Evolutionary conservation across 2,329 filamentous ascomycete species (phyloP).

Genomic region (Rugonectria rugulosa): DNA sequence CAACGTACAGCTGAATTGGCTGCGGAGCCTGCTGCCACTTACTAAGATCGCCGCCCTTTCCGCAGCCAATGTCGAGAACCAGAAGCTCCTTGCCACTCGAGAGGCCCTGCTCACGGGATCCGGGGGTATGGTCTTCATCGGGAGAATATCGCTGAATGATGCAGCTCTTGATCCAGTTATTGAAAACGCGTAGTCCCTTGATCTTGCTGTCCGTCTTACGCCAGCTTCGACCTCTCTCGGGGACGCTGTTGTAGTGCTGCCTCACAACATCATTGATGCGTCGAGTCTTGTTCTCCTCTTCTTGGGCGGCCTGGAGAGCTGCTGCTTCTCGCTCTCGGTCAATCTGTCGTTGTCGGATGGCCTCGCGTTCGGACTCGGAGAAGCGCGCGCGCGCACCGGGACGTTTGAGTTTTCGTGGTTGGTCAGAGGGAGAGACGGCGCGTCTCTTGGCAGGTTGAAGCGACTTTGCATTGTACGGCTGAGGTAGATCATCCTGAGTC

Average conservation of each 20-base stretch:
- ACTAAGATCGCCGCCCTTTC: slow-evolving; percentile 92
- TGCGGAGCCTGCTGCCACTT: slow-evolving; percentile 98
- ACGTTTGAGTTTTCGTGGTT: slow-evolving; percentile 72
- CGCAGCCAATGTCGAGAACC: slow-evolving; percentile 93
- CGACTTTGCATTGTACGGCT: slow-evolving; percentile 66
- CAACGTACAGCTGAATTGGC: slow-evolving; percentile 89
- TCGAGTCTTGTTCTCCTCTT: slow-evolving; percentile 51
- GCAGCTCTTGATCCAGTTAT: slow-evolving; percentile 99
- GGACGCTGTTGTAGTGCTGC: slow-evolving; percentile 95
- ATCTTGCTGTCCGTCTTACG: slow-evolving; percentile 93
- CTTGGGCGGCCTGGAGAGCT: slow-evolving; percentile 45
- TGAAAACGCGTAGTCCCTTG: slow-evolving; percentile 92
- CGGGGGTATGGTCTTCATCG: slow-evolving; percentile 74
- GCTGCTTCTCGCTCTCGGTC: slow-evolving; percentile 60
- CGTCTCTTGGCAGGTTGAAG: slow-evolving; percentile 67
- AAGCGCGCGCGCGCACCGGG: slow-evolving; percentile 73
- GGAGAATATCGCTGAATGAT: slow-evolving; percentile 96
- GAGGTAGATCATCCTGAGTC: slow-evolving; percentile 57
- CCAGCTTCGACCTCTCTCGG: slow-evolving; percentile 93
- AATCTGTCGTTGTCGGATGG: slow-evolving; percentile 68
- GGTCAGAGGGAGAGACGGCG: slow-evolving; percentile 61
- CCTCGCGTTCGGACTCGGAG: slow-evolving; percentile 70
- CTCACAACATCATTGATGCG: slow-evolving; percentile 84
- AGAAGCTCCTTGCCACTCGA: slow-evolving; percentile 69
- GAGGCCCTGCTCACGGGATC: slow-evolving; percentile 61